These are phyloP conservation scores for Eudorina sp. DNA, from an alignment of 139 green algal genomes.

Conservation along the genomic window DNA sequence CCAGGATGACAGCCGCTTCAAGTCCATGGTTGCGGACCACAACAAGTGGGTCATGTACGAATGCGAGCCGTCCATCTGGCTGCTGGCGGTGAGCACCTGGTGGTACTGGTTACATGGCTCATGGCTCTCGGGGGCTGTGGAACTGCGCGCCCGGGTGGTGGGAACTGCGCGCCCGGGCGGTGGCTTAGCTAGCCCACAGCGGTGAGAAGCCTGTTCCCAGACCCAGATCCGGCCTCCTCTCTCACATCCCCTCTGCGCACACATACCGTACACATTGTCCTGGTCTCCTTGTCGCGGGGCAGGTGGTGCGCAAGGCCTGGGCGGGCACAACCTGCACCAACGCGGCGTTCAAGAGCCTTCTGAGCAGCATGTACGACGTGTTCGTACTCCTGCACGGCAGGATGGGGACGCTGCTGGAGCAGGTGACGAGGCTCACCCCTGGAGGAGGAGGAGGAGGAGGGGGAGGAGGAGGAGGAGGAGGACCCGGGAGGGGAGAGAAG, in stretches of 20 bases:
- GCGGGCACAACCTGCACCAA: conserved; percentile 7
- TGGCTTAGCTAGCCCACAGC: too few species aligned
- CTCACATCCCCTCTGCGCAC: too few species aligned
- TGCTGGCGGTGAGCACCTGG: conserved; percentile 43
- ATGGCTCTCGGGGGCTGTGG: not conserved
- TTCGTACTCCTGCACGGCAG: conserved; percentile 48
- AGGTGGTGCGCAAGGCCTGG: conserved; percentile 45
- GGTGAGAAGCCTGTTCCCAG: too few species aligned
- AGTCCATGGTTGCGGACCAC: conserved; percentile 36
- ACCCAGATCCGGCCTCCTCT: too few species aligned
- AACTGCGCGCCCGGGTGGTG: not conserved
- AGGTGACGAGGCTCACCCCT: too few species aligned
- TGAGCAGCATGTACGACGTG: conserved; percentile 28
- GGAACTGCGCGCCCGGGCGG: too few species aligned
- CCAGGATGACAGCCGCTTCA: conserved; percentile 38
- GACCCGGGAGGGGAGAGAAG: too few species aligned
- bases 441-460: not conserved
- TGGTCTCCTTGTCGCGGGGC: not conserved
- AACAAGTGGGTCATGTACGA: conserved; percentile 53
- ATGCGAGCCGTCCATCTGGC: conserved; percentile 36
- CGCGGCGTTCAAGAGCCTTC: conserved; percentile 25
- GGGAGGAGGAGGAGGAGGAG: not conserved
- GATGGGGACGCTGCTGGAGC: conserved; percentile 34
- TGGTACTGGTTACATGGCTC: too few species aligned
- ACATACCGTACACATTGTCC: not conserved